Evolutionary conservation across 306 rosid genomes (phyloP).

Genomic region (Trichosanthes truncata): DNA sequence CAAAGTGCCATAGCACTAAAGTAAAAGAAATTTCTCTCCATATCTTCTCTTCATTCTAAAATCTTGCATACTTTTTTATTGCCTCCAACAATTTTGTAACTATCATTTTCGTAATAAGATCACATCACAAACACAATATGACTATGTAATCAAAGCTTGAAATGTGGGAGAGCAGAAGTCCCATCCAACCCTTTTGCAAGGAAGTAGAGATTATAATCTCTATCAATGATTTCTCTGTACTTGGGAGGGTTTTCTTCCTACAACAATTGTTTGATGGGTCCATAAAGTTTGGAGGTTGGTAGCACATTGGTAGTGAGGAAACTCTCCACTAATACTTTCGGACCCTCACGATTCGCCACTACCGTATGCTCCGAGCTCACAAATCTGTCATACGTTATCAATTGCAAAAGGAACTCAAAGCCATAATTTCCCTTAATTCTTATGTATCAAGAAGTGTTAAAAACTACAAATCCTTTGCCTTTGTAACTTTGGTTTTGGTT

Average conservation of each 20-base stretch:
- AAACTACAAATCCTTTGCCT: too few species aligned
- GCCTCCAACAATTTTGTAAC: too few species aligned
- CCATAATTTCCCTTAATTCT: too few species aligned
- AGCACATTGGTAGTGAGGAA: neutral
- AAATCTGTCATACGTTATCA: conserved; percentile 24
- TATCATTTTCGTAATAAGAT: too few species aligned
- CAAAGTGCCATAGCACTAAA: too few species aligned
- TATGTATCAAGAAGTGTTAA: too few species aligned
- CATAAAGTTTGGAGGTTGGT: conserved; percentile 16
- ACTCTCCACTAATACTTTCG: conserved; percentile 14
- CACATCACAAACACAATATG: too few species aligned
- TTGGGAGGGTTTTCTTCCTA: conserved; percentile 37
- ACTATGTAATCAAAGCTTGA: too few species aligned
- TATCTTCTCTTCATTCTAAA: too few species aligned
- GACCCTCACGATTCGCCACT: conserved; percentile 7
- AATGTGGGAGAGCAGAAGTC: conserved; percentile 15
- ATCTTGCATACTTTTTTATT: too few species aligned
- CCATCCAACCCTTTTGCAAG: conserved; percentile 28
- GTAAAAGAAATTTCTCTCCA: too few species aligned
- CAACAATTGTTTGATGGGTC: conserved; percentile 46
- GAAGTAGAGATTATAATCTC: conserved; percentile 12
- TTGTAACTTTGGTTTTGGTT: too few species aligned
- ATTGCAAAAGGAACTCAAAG: conserved; percentile 6
- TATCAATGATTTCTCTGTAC: conserved; percentile 19
- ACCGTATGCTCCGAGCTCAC: conserved; percentile 20